These are phyloP conservation scores for Phytopythium cucurbitacearum DNA, from an alignment of 352 stramenopile species.

Conservation along the genomic window DNA sequence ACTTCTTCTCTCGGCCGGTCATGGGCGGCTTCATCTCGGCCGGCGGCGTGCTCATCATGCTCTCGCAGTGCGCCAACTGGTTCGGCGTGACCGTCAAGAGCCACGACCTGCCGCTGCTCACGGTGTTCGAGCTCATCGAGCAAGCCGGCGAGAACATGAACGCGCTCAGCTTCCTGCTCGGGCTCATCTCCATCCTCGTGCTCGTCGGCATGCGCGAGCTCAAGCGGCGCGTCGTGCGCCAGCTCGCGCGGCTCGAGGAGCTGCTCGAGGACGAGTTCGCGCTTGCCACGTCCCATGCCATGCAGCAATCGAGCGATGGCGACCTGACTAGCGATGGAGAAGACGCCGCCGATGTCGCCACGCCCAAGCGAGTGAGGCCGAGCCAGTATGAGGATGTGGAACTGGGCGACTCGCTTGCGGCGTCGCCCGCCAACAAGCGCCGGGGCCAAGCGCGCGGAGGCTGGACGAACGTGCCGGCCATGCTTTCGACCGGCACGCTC, in stretches of 20 bases:
- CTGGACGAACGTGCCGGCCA: conserved; percentile 26
- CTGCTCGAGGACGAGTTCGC: conserved; percentile 31
- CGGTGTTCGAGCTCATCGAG: conserved; percentile 50
- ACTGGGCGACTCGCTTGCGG: background rate
- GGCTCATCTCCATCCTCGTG: conserved; percentile 42
- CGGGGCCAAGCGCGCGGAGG: conserved; percentile 5
- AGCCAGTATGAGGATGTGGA: conserved; percentile 28
- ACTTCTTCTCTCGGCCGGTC: conserved; percentile 88
- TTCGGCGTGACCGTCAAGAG: conserved; percentile 67
- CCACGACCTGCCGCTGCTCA: conserved; percentile 53
- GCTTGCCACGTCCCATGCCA: conserved; percentile 7
- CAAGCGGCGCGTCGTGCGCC: conserved; percentile 31
- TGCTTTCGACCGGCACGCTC: conserved; percentile 33
- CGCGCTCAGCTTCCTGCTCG: conserved; percentile 60
- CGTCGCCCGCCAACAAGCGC: no score
- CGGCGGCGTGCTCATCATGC: conserved; percentile 88
- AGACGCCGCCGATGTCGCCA: background rate
- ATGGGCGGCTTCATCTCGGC: conserved; percentile 89
- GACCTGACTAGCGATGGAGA: conserved; percentile 10
- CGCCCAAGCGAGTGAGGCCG: background rate
- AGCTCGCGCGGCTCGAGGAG: conserved; percentile 26
- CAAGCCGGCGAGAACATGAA: conserved; percentile 58
- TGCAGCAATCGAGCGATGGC: conserved; percentile 9
- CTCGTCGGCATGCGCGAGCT: conserved; percentile 44
- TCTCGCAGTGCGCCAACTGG: conserved; percentile 86